These are phyloP conservation scores for Lecanicillium sp. DNA, from an alignment of 2,329 filamentous ascomycete species.

Conservation along the genomic window DNA sequence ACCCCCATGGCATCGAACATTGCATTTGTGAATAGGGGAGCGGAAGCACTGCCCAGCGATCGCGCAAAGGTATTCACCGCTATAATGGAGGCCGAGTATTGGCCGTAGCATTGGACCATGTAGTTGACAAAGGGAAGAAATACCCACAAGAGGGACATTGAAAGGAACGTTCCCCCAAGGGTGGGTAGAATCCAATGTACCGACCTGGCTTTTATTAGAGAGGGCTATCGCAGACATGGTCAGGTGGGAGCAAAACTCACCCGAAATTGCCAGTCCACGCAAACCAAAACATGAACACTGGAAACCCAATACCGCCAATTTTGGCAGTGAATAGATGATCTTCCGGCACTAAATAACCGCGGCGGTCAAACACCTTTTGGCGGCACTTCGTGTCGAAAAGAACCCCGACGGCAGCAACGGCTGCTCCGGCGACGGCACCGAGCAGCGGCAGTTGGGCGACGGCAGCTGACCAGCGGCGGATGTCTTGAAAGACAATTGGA, in stretches of 20 bases:
- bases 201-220: neutral
- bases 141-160: neutral
- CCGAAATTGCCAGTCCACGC: slow-evolving; percentile 35
- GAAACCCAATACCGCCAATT: slow-evolving; percentile 6
- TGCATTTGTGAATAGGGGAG: neutral
- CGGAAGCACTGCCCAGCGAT: neutral
- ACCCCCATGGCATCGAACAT: neutral
- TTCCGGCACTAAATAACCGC: slow-evolving; percentile 24
- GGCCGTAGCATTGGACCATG: neutral
- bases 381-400: slow-evolving; percentile 27
- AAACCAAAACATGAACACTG: slow-evolving; percentile 27
- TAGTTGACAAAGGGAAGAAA: neutral
- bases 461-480: slow-evolving; percentile 37
- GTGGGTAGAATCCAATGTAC: neutral
- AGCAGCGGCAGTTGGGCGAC: slow-evolving; percentile 36
- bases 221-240: neutral
- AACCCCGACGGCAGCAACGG: slow-evolving; percentile 26
- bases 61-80: neutral
- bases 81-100: neutral
- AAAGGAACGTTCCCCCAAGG: neutral
- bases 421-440: slow-evolving; percentile 19
- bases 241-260: neutral
- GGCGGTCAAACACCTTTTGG: slow-evolving; percentile 23
- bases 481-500: slow-evolving; percentile 36
- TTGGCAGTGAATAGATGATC: slow-evolving; percentile 31